Evolutionary conservation across 805 yeast species (phyloP), one percentile per base, ranked within the genome.

Genomic region (Metschnikowia bowlesiae): DNA sequence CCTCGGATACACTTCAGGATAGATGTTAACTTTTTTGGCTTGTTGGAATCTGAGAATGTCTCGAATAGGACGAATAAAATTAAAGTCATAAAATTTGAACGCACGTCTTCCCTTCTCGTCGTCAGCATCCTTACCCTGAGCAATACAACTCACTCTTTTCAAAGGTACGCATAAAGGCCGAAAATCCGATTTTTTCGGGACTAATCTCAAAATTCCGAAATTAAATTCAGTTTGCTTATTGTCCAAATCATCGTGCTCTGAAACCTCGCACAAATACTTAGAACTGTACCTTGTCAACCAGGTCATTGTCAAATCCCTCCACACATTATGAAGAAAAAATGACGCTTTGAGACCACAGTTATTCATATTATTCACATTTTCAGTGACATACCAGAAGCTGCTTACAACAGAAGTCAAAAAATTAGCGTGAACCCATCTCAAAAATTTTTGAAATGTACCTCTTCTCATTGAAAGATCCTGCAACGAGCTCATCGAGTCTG

Each of bases 341-440:
- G 73, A 47, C 0, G 80, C 51, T 4, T 67, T 65, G 8, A 62
- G 65, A 0, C 70, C 61, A 16, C 39, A 14, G 2, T 35, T 33
- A 6, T 6, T 44, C 2, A 10, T 9, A 10, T 30, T 33, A n/a
- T 29, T 18, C 8, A 48, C 46, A 29, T 62, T 49, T 44, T 83
- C 86, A 0, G 94, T 84, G 5, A 85, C 83, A 60, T 87, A 84
- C 69, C 89, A 90, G 58, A 79, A 81, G 0, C 78, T 64, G 0
- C 70, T 64, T 0, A 87, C 56, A 1, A 87, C 52, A 14, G 68
- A 72, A 7, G 76, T 67, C 0, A 87, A 54, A 46, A 83, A 73
- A 0, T 34, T 37, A 0, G 65, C 53, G 38, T 85, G 78, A 1
- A 85, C 44, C 96, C 96, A 91, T 1, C 46, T 44, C 1, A 86